These are phyloP conservation scores for Stylonectria norvegica DNA, from an alignment of 2,329 filamentous ascomycete species.

Conservation along the genomic window DNA sequence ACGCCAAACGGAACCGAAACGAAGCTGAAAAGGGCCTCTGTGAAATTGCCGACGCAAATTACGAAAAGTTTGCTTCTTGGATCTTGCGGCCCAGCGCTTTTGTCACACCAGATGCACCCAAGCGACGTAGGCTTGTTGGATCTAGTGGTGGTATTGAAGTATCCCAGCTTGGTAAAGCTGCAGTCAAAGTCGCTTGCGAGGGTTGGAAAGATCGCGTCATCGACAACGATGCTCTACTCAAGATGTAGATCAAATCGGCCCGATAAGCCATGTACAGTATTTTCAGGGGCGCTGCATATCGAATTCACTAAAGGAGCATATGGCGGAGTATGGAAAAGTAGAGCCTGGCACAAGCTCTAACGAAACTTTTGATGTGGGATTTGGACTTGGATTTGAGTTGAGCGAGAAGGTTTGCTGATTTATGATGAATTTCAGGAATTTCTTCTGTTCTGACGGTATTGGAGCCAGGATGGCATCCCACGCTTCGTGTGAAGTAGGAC, in stretches of 20 bases:
- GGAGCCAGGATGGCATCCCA: too few relatives aligned
- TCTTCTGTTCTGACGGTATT: too few relatives aligned
- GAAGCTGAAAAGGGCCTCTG: conserved; percentile 39
- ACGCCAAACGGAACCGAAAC: conserved; percentile 37
- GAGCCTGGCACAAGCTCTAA: too few relatives aligned
- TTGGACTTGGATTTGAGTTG: too few relatives aligned
- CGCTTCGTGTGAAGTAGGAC: too few relatives aligned
- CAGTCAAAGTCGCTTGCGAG: conserved; percentile 36
- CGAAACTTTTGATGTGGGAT: too few relatives aligned
- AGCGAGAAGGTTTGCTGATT: too few relatives aligned
- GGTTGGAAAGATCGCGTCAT: conserved; percentile 35
- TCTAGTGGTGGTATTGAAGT: conserved; percentile 33
- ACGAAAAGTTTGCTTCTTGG: conserved; percentile 34
- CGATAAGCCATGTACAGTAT: not conserved
- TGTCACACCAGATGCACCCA: conserved; percentile 22
- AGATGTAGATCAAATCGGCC: conserved; percentile 20
- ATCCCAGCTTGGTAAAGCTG: conserved; percentile 34
- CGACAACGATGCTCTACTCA: conserved; percentile 32
- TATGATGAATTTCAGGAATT: too few relatives aligned
- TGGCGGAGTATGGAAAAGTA: not conserved
- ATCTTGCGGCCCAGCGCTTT: conserved; percentile 37
- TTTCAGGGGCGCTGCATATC: too few relatives aligned
- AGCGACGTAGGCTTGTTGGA: conserved; percentile 27
- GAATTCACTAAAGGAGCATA: not conserved
- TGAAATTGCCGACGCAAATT: conserved; percentile 34